phyloP scores from a whole-genome alignment of 177 flowering plant species.

The Vitis hybrid region DNA sequence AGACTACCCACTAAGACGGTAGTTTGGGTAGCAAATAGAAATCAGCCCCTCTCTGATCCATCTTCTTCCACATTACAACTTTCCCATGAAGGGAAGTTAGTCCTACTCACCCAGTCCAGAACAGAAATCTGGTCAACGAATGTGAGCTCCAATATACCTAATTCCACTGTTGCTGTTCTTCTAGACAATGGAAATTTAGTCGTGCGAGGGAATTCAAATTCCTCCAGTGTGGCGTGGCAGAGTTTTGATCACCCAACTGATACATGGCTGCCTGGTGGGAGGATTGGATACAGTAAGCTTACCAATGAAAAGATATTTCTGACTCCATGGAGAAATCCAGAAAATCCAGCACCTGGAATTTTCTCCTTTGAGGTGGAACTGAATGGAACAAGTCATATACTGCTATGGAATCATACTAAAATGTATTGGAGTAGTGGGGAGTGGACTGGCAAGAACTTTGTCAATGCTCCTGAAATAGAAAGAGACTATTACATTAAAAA shows the following conservation, averaged over 20 bases:
- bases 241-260: constrained; percentile 17
- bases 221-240: constrained; percentile 10
- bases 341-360: constrained; percentile 9
- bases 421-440: constrained; percentile 23
- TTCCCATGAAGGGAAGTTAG: constrained; percentile 4
- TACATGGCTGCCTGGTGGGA: constrained; percentile 14
- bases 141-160: not conserved
- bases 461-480: constrained; percentile 21
- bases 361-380: constrained; percentile 7
- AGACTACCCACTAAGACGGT: not conserved
- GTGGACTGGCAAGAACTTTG: constrained; percentile 23
- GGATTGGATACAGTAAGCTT: constrained; percentile 12
- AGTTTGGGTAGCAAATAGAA: constrained; percentile 20
- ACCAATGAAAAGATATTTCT: not conserved
- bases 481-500: not conserved
- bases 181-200: constrained; percentile 17
- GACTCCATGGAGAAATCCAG: constrained; percentile 6
- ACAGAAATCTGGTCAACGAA: constrained; percentile 1
- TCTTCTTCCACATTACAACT: constrained; percentile 9
- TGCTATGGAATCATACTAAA: constrained; percentile 9
- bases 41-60: constrained; percentile 9
- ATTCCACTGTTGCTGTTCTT: constrained; percentile 7
- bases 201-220: not conserved
- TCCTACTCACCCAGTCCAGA: constrained; percentile 1
- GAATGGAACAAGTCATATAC: constrained; percentile 7